phyloP scores from a whole-genome alignment of 495 filamentous ascomycete genomes.

The Aspergillus coremiiformis region DNA sequence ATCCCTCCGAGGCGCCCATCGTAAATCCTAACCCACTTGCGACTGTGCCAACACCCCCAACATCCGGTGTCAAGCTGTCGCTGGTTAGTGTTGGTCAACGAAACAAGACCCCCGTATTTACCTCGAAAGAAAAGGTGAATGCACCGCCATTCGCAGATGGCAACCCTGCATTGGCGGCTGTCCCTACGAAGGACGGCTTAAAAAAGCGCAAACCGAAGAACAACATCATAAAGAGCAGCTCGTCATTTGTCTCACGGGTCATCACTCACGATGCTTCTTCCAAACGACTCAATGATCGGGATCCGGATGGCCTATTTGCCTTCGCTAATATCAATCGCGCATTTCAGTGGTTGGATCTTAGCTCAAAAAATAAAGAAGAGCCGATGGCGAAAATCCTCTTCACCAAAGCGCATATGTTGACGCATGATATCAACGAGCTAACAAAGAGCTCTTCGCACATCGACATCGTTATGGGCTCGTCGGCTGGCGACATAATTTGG shows the following conservation, averaged over 20 bases:
- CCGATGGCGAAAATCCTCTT: constrained; percentile 92
- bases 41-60: constrained; percentile 71
- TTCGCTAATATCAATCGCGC: constrained; percentile 95
- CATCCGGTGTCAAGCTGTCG: constrained; percentile 79
- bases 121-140: constrained; percentile 24
- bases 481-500: constrained; percentile 95
- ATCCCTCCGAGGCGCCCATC: constrained; percentile 83
- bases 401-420: constrained; percentile 89
- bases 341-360: constrained; percentile 77
- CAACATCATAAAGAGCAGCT: constrained; percentile 96
- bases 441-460: constrained; percentile 75
- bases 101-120: constrained; percentile 48
- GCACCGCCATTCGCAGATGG: constrained; percentile 81
- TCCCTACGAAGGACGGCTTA: constrained; percentile 60
- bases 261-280: constrained; percentile 75
- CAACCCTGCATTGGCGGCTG: constrained; percentile 60
- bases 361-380: constrained; percentile 56
- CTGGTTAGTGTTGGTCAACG: constrained; percentile 60
- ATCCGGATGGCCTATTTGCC: constrained; percentile 70
- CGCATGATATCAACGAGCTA: constrained; percentile 81
- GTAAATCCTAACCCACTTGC: constrained; percentile 83
- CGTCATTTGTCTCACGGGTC: constrained; percentile 91
- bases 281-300: constrained; percentile 72
- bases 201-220: constrained; percentile 91
- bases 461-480: constrained; percentile 92